Evolutionary conservation across 2,329 filamentous ascomycete species (phyloP).

Genomic region (Trichoderma citrinoviride): DNA sequence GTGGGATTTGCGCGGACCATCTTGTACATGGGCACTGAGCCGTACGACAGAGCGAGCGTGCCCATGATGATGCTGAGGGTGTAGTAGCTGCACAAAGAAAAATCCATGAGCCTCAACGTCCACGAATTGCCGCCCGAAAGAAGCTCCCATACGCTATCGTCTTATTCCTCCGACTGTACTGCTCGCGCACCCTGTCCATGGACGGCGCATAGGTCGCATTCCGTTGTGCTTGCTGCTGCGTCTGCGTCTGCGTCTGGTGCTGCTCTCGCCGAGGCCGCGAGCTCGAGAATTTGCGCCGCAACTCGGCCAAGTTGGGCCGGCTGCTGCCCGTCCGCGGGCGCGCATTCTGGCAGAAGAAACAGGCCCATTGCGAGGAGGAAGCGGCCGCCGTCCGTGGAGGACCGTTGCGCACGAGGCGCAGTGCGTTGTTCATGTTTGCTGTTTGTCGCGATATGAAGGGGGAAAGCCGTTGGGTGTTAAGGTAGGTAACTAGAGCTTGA

Average conservation of each 20-base stretch:
- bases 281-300: slow-evolving; percentile 36
- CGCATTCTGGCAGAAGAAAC: slow-evolving; percentile 39
- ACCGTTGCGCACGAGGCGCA: slow-evolving; percentile 38
- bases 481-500: no score
- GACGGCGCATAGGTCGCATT: slow-evolving; percentile 31
- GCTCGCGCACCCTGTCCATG: slow-evolving; percentile 63
- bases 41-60: slow-evolving; percentile 77
- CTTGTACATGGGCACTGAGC: slow-evolving; percentile 83
- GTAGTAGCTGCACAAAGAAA: slow-evolving; percentile 57
- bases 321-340: slow-evolving; percentile 29
- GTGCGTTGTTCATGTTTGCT: slow-evolving; percentile 41
- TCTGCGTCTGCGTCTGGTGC: not conserved
- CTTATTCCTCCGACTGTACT: slow-evolving; percentile 65
- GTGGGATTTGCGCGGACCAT: slow-evolving; percentile 54
- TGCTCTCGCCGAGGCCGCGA: slow-evolving; percentile 28
- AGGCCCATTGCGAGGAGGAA: slow-evolving; percentile 36
- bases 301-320: slow-evolving; percentile 25
- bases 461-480: not conserved
- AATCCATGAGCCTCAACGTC: slow-evolving; percentile 24
- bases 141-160: slow-evolving; percentile 47
- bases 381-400: slow-evolving; percentile 26
- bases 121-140: slow-evolving; percentile 14
- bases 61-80: slow-evolving; percentile 73
- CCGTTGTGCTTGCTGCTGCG: slow-evolving; percentile 30
- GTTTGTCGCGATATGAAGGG: not conserved